Base-by-base conservation (phyloP, 2,329 filamentous ascomycete species). In the Ceratocystis alfenasii region DNA sequence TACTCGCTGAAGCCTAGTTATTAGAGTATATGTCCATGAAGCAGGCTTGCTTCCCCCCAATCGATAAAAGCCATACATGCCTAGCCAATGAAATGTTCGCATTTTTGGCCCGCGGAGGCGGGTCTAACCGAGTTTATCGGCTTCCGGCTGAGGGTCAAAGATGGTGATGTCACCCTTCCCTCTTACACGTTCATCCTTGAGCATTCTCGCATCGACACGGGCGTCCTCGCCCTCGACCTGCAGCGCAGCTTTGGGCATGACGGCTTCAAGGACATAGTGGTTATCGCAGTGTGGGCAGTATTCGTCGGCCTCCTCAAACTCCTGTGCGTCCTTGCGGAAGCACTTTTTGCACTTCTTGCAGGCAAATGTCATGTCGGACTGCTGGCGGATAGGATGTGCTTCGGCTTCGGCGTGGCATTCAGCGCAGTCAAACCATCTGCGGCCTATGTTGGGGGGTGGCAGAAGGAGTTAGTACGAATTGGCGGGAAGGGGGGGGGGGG, bases 261-360 rank as follows among this genome's bases (percentile, higher is more conserved):
- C 77, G 63, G 94, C 95, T 3, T 97, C 92, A 69, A 99, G 81
- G 48, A 99, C 88, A 74, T 92, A 99, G 77, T 99, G 95, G 78
- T 99, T 99, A 75, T 99, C 94, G 80, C 94, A 99, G 78, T 96
- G 90, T 25, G 94, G 95, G 80, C 94, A 99, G 81, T 95, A 99
- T 76, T 99, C 95, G 78, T 99, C 94, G 74, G 89, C 87, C 71
- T 99, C 94, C 71, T 99, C 94, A 72, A 96, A 96, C 75, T 96
- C 89, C 70, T 84, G 79, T 59, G 88, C 88, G 72, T 99, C 90
- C 75, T 97, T 99, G 71, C 94, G 88, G 80, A 99, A 99, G 76
- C 87, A 92, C 78, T 99, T 99, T 71, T 88, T 92, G 85, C 94
- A 99, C 79, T 99, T 99, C 73, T 99, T 99, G 83, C 94, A 99